phyloP scores from a whole-genome alignment of 257 asterid species.

The Solanum bulbocastanum region DNA sequence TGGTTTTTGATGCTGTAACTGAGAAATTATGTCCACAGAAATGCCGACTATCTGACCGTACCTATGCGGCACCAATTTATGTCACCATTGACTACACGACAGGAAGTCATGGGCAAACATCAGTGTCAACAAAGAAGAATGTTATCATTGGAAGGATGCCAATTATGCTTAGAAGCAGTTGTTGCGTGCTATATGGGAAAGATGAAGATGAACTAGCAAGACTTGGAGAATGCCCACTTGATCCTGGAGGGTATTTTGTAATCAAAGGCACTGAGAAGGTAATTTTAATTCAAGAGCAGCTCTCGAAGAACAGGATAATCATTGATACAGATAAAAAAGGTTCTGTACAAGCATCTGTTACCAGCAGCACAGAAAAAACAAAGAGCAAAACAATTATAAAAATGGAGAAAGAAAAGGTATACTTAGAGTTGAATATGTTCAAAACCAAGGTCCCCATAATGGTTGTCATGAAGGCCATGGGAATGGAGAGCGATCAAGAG shows the following conservation, averaged over 20 bases:
- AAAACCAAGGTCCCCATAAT: conserved; percentile 85
- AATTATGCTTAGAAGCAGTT: conserved; percentile 74
- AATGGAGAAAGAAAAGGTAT: conserved; percentile 85
- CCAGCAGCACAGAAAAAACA: conserved; percentile 62
- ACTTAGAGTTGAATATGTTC: conserved; percentile 59
- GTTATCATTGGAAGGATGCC: conserved; percentile 80
- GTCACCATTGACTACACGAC: conserved; percentile 40
- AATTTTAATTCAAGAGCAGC: conserved; percentile 93
- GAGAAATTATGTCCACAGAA: conserved; percentile 57
- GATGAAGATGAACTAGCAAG: conserved; percentile 88
- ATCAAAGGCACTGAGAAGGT: conserved; percentile 95
- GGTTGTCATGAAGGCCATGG: conserved; percentile 92
- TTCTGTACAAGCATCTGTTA: conserved; percentile 97
- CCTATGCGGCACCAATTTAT: conserved; percentile 80
- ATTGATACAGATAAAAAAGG: conserved; percentile 85
- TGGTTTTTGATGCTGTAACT: conserved; percentile 14
- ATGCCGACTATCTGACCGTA: conserved; percentile 73
- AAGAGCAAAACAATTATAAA: conserved; percentile 74
- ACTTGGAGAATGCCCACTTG: conserved; percentile 95
- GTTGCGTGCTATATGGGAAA: conserved; percentile 60
- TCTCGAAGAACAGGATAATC: conserved; percentile 90
- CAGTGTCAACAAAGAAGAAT: conserved; percentile 20
- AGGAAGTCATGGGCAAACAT: conserved; percentile 28
- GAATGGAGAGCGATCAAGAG: conserved; percentile 98
- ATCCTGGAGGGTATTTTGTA: conserved; percentile 93